phyloP scores from a whole-genome alignment of 768 basidiomycete genomes.

The Paxillus ammoniavirescens region DNA sequence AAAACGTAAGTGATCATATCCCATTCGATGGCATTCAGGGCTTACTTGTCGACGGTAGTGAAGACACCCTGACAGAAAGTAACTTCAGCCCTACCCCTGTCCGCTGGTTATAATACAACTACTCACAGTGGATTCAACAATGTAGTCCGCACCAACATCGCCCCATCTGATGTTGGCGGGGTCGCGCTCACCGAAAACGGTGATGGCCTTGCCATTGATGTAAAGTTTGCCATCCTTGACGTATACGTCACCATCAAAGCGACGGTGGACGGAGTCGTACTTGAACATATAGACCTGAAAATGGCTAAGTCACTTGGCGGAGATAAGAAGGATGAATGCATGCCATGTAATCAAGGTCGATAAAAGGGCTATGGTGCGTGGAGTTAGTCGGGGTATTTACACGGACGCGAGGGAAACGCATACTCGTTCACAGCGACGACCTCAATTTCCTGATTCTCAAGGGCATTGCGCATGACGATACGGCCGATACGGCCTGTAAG shows the following conservation, averaged over 20 bases:
- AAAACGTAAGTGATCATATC: constrained; percentile 2
- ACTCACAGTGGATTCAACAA: constrained; percentile 92
- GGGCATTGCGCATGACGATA: constrained; percentile 94
- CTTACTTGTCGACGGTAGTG: constrained; percentile 88
- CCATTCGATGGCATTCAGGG: not conserved
- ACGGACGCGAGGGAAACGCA: constrained; percentile 28
- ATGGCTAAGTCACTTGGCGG: constrained; percentile 2
- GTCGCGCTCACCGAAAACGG: constrained; percentile 83
- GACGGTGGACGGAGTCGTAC: constrained; percentile 91
- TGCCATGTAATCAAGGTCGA: constrained; percentile 96
- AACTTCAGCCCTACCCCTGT: constrained; percentile 1
- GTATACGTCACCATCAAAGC: constrained; percentile 84
- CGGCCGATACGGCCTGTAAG: constrained; percentile 93
- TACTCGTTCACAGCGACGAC: constrained; percentile 95
- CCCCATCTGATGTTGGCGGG: constrained; percentile 86
- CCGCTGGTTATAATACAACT: not conserved
- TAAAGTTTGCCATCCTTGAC: constrained; percentile 86
- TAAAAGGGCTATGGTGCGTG: constrained; percentile 75
- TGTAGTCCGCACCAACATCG: constrained; percentile 79
- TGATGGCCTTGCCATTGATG: constrained; percentile 77
- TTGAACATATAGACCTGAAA: constrained; percentile 96
- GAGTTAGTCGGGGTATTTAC: constrained; percentile 4
- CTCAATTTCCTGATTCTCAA: constrained; percentile 70
- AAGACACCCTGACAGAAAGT: constrained; percentile 74
- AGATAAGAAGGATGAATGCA: constrained; percentile 12